A percentile compares a stretch with the other conserved stretches of the same genome.
Evolutionary conservation across 1,284 basidiomycete species (phyloP).

Genomic region (Malassezia dermatis): DNA sequence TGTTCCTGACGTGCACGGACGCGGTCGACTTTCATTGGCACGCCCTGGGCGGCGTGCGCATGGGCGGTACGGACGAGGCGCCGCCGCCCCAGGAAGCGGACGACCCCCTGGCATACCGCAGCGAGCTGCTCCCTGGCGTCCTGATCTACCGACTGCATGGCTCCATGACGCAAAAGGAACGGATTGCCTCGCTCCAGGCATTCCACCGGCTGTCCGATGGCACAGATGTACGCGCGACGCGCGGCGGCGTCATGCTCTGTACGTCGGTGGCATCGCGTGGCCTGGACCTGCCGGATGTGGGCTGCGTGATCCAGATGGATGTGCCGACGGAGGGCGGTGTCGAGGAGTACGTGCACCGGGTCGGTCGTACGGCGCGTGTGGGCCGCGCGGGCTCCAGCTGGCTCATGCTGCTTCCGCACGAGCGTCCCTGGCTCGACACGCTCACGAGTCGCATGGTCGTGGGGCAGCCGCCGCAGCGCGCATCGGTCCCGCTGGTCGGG

Average conservation of each 20-base stretch:
- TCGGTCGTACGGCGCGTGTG: slow-evolving; percentile 90
- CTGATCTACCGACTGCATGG: slow-evolving; percentile 88
- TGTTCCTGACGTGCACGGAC: slow-evolving; percentile 92
- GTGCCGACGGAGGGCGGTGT: slow-evolving; percentile 92
- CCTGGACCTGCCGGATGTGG: slow-evolving; percentile 89
- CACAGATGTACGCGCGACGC: background rate
- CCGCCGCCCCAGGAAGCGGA: slow-evolving; percentile 13
- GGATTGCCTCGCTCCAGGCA: slow-evolving; percentile 67
- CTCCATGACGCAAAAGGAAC: slow-evolving; percentile 69
- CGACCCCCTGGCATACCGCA: slow-evolving; percentile 45
- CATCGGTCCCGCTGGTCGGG: slow-evolving; percentile 10
- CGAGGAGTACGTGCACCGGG: slow-evolving; percentile 91
- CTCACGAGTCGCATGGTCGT: slow-evolving; percentile 64
- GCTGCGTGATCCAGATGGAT: slow-evolving; percentile 89
- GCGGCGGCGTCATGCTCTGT: slow-evolving; percentile 66
- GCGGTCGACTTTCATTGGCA: slow-evolving; percentile 95
- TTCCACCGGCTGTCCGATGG: slow-evolving; percentile 55
- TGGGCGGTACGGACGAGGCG: slow-evolving; percentile 52
- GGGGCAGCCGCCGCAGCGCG: slow-evolving; percentile 1
- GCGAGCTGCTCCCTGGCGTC: slow-evolving; percentile 60
- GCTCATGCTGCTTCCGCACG: slow-evolving; percentile 78
- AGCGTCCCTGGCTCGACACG: slow-evolving; percentile 78
- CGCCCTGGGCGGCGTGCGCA: slow-evolving; percentile 65
- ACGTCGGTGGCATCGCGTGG: slow-evolving; percentile 96
- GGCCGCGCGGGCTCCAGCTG: slow-evolving; percentile 80